Evolutionary conservation across 2,329 filamentous ascomycete species (phyloP), one percentile per base, ranked within the genome.

Genomic region (Fusarium sororula): DNA sequence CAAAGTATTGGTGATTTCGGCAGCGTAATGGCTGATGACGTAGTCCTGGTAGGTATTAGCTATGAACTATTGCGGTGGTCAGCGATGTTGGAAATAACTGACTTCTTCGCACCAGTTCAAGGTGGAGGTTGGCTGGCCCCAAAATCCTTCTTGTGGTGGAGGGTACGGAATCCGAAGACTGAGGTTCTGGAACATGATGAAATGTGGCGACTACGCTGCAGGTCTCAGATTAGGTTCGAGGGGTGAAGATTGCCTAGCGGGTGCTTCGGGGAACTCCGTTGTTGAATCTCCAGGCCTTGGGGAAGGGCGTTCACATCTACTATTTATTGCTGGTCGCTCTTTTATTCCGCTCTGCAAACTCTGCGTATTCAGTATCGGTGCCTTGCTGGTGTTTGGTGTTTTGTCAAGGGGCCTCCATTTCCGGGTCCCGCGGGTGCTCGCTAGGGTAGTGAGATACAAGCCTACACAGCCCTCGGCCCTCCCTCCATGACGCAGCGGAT

Each of bases 251-350:
- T 35, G 14, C 32, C 32, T 35, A 17, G 32, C 0, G 32, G 35
- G 17, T 37, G 35, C 35, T 37, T 17, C 35, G 35, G 35, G 17
- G 9, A 5, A 37, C 5, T 37, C 15, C 15, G 35, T 17, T 18
- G 9, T 18, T 1, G 3, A 37, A 2, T 18, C 35, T 37, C 1
- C 1, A 10, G 7, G 35, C 10, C 15, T 37, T 37, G 35, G 17
- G 9, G 17, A 18, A 18, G 35, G 1, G 35, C 17, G 0, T 37
- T 37, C 15, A 37, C 4, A 4, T 22, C 1, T 2, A 0, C 10
- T 50, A 32, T 32, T 50, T 32, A 50, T 30, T 50, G 22, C 3
- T 7, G 8, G 26, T 3, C 26, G 0, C 1, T 11, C 28, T 7
- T 10, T 18, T 18, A 37, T 18, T 10, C 17, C 15, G 17, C 35